Conservation (phyloP, 2,329 filamentous ascomycete species). For the Colletotrichum cordylinicola region DNA sequence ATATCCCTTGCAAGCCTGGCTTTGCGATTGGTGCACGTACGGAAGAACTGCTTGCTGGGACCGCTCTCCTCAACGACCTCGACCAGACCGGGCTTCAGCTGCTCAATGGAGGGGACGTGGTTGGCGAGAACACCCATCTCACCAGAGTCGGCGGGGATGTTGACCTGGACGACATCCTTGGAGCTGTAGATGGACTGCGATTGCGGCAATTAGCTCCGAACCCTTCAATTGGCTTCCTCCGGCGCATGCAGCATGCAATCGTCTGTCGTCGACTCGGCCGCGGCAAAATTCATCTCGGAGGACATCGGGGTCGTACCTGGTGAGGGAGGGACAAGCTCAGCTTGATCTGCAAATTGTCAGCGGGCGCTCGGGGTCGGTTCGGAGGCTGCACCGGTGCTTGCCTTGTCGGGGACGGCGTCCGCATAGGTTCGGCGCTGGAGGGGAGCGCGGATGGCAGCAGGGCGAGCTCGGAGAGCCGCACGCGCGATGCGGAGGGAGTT, state of each 20-base stretch:
- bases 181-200: conserved; percentile 72
- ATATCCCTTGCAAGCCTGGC: conserved; percentile 20
- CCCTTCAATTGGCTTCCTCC: conserved; percentile 31
- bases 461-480: conserved; percentile 83
- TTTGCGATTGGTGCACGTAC: conserved; percentile 62
- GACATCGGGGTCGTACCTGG: conserved; percentile 73
- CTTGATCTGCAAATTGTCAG: conserved; percentile 73
- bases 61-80: conserved; percentile 95
- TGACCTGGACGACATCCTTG: conserved; percentile 87
- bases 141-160: conserved; percentile 96
- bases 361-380: conserved; percentile 25
- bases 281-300: neutral
- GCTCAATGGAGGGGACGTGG: conserved; percentile 98
- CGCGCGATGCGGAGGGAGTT: conserved; percentile 94
- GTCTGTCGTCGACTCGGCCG: neutral
- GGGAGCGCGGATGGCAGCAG: conserved; percentile 76
- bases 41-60: conserved; percentile 95
- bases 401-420: conserved; percentile 85
- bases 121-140: conserved; percentile 99
- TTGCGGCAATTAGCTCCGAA: conserved; percentile 57
- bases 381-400: conserved; percentile 37
- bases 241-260: neutral
- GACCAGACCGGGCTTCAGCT: conserved; percentile 94
- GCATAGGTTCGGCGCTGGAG: conserved; percentile 90
- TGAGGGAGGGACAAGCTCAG: conserved; percentile 97